Base-by-base conservation (phyloP, 495 filamentous ascomycete genomes). In the Podospora fimiseda region DNA sequence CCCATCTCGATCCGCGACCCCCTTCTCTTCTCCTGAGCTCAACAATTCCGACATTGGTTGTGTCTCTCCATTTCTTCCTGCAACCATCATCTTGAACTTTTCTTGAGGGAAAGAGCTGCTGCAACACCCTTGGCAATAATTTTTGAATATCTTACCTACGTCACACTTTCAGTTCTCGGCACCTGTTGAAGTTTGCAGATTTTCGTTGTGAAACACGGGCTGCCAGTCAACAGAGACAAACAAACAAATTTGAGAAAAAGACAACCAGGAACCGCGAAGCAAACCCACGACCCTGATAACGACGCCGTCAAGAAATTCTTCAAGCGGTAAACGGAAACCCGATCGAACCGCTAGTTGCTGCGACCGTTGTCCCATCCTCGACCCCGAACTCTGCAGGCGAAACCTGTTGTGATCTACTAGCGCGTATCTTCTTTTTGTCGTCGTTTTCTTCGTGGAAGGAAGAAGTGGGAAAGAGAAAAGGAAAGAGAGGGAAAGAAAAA, bases 11-110 rank as follows among this genome's bases (percentile, higher is more conserved):
- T 16, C 47, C 30, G 18, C 15, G 19, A 23, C 21, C 23, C 44
- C 24, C 2, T 24, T 23, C n/a, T 37, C 33, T 37, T 24, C 44
- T 47, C 44, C 44, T 47, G 44, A 41, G 39, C 44, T 36, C 44
- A 47, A 36, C 44, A 27, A 36, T 47, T 47, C 24, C 13, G 23
- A 47, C 1, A 13, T 14, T 1, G 1, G 39, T 3, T 23, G 22
- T 33, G 19, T 33, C 11, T 16, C 13, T 33, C n/a, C 15, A 20
- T 24, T 24, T 47, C 14, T 23, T 21, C 13, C 16, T 19, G 41
- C 20, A 7, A 1, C 0, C 42, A 44, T 33, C 27, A 33, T 33
- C 11, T 11, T 5, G 27, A 6, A 33, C 6, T 11, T 33, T 33
- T 33, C 27, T 33, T n/a, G n/a, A 33, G 11, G 27, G 11, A 11